phyloP scores from a whole-genome alignment of 2,329 filamentous ascomycete species.

The Colletotrichum cuscutae region DNA sequence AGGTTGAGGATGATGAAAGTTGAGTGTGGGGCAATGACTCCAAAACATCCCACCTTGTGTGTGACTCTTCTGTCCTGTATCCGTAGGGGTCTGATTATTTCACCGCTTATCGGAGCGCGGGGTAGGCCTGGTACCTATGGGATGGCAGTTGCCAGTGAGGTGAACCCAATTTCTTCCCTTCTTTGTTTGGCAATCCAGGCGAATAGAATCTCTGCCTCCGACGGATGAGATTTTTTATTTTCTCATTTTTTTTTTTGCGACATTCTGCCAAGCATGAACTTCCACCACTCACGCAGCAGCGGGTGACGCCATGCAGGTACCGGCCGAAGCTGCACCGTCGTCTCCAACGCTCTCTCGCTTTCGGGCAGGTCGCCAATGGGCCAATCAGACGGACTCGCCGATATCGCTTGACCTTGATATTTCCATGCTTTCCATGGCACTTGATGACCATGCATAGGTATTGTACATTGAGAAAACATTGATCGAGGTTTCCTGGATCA shows the following conservation, averaged over 20 bases:
- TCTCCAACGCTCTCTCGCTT: background rate
- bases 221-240: background rate
- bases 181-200: background rate
- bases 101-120: slow-evolving; percentile 34
- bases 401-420: background rate
- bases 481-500: background rate
- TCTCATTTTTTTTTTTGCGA: background rate
- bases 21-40: slow-evolving; percentile 30
- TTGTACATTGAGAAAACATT: background rate
- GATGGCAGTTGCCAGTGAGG: slow-evolving; percentile 18
- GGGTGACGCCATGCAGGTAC: slow-evolving; percentile 23
- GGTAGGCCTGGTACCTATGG: slow-evolving; percentile 7
- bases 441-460: background rate
- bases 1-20: background rate
- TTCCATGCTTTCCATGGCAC: background rate
- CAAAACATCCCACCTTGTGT: slow-evolving; percentile 31
- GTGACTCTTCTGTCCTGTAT: slow-evolving; percentile 1
- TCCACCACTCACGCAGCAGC: background rate
- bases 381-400: background rate
- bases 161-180: background rate
- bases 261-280: background rate
- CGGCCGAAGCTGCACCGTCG: background rate
- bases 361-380: background rate
- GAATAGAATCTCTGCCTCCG: background rate
- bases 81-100: background rate